Conservation (phyloP, 208 protist genomes). For the Leishmania gerbilli region DNA sequence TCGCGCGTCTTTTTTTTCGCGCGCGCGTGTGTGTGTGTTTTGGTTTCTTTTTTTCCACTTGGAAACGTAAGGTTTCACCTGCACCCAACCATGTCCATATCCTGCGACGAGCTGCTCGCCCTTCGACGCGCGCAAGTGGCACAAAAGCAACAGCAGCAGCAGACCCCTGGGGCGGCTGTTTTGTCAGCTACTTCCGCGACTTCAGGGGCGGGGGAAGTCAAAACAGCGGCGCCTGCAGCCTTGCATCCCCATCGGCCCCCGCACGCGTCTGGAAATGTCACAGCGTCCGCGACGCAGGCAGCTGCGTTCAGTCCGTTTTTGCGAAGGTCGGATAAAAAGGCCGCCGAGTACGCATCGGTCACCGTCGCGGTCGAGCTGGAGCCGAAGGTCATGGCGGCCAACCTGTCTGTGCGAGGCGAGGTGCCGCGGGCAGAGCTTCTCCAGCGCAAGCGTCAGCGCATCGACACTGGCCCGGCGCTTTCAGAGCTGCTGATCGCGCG, state of each 20-base stretch:
- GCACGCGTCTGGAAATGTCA: neutral
- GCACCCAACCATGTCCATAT: constrained; percentile 83
- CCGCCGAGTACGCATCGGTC: neutral
- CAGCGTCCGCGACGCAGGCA: too few relatives aligned
- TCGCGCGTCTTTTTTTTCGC: neutral
- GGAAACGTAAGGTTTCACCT: neutral
- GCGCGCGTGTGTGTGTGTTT: neutral
- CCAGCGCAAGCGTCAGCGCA: constrained; percentile 69
- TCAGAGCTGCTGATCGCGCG: constrained; percentile 66
- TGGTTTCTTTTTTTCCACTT: constrained; percentile 15
- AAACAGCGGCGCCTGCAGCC: neutral
- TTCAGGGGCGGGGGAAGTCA: neutral
- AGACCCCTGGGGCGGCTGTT: neutral
- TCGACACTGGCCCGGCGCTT: constrained; percentile 57
- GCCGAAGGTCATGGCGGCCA: constrained; percentile 93
- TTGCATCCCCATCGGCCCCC: neutral
- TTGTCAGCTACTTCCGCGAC: neutral
- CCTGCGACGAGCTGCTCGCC: constrained; percentile 79
- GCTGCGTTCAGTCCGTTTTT: neutral
- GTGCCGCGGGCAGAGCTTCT: constrained; percentile 84
- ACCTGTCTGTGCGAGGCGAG: constrained; percentile 67
- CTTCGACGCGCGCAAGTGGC: constrained; percentile 77
- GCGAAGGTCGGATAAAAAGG: neutral
- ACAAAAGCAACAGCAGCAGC: constrained; percentile 30
- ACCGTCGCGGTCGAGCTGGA: constrained; percentile 25